phyloP scores from a whole-genome alignment of 139 green algal genomes.

The Pseudopediastrum boryanum region DNA sequence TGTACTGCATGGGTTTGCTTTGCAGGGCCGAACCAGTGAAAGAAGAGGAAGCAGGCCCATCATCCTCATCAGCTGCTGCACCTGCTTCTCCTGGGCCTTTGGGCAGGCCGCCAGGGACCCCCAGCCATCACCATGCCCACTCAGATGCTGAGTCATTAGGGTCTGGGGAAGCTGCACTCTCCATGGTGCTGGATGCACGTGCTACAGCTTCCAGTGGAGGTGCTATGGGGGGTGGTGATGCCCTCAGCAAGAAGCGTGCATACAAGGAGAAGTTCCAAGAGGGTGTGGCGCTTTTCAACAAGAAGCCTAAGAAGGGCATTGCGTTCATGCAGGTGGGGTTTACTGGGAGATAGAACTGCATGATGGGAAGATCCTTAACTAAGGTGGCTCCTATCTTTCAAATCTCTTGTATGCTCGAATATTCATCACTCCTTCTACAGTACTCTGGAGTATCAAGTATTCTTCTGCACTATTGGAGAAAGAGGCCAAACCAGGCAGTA shows the following conservation, averaged over 20 bases:
- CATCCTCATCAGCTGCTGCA: neutral
- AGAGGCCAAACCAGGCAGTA: too few species aligned
- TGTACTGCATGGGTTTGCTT: too few species aligned
- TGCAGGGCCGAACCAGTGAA: too few species aligned
- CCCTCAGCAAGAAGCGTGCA: constrained; percentile 51
- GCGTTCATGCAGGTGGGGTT: constrained; percentile 68
- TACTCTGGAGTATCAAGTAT: too few species aligned
- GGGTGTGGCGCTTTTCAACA: constrained; percentile 95
- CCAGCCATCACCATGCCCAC: too few species aligned
- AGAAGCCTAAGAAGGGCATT: constrained; percentile 96
- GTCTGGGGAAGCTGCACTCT: too few species aligned
- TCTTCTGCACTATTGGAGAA: too few species aligned
- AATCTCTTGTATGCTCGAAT: neutral
- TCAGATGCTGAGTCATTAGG: too few species aligned
- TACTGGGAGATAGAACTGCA: neutral
- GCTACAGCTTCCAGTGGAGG: neutral
- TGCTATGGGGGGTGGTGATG: constrained; percentile 20
- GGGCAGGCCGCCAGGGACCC: too few species aligned
- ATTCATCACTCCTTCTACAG: too few species aligned
- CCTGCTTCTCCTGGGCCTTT: too few species aligned
- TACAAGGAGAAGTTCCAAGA: constrained; percentile 73
- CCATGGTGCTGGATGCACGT: too few species aligned
- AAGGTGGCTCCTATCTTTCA: neutral
- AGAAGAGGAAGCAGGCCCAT: neutral
- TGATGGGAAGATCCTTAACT: neutral